Percentiles rank a stretch among this genome's conserved stretches.
Conservation (phyloP, 148 eudicot species). For the Camellia lanceoleosa region DNA sequence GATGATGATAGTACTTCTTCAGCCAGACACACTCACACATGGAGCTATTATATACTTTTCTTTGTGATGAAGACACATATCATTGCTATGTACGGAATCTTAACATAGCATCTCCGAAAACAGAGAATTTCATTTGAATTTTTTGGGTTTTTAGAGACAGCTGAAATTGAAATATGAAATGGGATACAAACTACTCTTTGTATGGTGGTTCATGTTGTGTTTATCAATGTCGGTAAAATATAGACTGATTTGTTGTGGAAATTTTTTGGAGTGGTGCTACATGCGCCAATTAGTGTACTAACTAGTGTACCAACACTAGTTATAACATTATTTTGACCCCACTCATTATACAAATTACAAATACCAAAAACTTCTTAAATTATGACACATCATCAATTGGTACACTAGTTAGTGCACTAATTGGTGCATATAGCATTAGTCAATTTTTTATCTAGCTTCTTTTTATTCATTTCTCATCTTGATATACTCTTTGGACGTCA, state of each 20-base stretch:
- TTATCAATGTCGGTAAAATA: background rate
- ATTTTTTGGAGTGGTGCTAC: too few relatives aligned
- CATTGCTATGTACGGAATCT: background rate
- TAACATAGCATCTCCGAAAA: background rate
- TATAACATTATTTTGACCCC: too few relatives aligned
- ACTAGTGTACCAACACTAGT: too few relatives aligned
- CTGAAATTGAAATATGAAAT: too few relatives aligned
- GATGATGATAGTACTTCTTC: too few relatives aligned
- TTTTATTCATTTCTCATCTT: background rate
- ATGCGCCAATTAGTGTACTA: too few relatives aligned
- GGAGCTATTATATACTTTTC: background rate
- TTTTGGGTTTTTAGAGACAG: background rate
- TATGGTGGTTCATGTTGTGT: slow-evolving; percentile 5
- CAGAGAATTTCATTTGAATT: background rate
- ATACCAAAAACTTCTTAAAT: too few relatives aligned
- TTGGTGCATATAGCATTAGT: too few relatives aligned
- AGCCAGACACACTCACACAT: too few relatives aligned
- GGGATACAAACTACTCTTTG: background rate
- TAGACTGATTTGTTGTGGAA: background rate
- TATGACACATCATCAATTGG: too few relatives aligned
- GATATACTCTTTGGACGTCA: background rate
- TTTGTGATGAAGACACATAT: background rate
- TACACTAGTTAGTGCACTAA: too few relatives aligned
- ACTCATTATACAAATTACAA: too few relatives aligned
- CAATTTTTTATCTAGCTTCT: background rate